A percentile compares a stretch with the other conserved stretches of the same genome.
Evolutionary conservation across 306 rosid genomes (phyloP).

Genomic region (Pterocarpus macrocarpus): DNA sequence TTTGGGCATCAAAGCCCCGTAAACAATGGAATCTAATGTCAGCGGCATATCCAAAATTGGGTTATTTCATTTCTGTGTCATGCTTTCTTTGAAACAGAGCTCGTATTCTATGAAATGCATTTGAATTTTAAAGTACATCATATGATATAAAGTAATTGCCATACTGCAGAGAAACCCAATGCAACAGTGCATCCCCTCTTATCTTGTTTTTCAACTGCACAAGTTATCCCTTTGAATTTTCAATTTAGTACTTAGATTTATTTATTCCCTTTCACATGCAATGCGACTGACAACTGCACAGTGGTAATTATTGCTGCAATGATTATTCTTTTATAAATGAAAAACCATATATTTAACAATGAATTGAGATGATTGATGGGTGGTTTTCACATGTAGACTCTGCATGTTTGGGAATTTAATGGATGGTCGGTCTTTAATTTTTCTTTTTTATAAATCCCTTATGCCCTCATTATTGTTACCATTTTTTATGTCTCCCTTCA

Average conservation of each 20-base stretch:
- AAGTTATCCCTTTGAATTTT: constrained; percentile 37
- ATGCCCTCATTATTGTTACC: background rate
- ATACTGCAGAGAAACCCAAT: constrained; percentile 49
- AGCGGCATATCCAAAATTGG: constrained; percentile 36
- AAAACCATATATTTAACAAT: constrained; percentile 49
- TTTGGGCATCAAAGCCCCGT: constrained; percentile 43
- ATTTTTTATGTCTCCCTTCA: background rate
- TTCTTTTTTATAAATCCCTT: constrained; percentile 1
- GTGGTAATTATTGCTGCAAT: constrained; percentile 49
- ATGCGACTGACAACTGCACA: constrained; percentile 49
- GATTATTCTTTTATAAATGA: constrained; percentile 38
- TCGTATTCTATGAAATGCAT: constrained; percentile 23
- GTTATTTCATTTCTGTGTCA: constrained; percentile 11
- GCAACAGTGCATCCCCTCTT: constrained; percentile 72
- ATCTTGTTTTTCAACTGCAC: constrained; percentile 21
- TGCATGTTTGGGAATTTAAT: constrained; percentile 60
- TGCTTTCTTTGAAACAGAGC: constrained; percentile 32
- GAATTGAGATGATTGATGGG: constrained; percentile 48
- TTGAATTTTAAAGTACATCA: constrained; percentile 18
- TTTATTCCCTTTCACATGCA: constrained; percentile 70
- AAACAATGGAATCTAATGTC: constrained; percentile 40
- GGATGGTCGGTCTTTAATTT: constrained; percentile 54
- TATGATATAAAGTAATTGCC: constrained; percentile 30
- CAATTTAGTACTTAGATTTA: constrained; percentile 10
- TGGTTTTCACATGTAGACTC: constrained; percentile 63